Evolutionary conservation across 148 eudicot genomes (phyloP).

Genomic region (Talinum fruticosum): DNA sequence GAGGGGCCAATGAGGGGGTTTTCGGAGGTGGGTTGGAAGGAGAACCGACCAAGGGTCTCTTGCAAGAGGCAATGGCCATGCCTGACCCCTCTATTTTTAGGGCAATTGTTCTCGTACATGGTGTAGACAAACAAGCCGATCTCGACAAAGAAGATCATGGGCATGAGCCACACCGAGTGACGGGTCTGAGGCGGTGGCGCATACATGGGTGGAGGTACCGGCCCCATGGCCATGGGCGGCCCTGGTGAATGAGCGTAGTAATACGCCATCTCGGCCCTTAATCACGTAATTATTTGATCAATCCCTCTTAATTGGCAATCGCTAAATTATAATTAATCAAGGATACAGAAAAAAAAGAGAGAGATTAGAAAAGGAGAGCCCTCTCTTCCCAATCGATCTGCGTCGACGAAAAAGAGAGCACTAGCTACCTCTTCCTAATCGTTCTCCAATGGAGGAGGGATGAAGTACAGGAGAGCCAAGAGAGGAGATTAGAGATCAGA

Average conservation of each 20-base stretch:
- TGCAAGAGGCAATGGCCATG: conserved; percentile 24
- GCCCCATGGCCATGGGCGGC: conserved; percentile 3
- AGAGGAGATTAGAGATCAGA: background rate
- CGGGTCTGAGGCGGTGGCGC: conserved; percentile 17
- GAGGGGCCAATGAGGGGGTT: conserved; percentile 48
- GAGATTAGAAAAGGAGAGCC: background rate
- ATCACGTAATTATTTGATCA: background rate
- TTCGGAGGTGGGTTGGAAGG: conserved; percentile 29
- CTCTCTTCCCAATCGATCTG: conserved; percentile 37
- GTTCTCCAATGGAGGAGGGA: conserved; percentile 1
- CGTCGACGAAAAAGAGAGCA: background rate
- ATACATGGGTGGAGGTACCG: conserved; percentile 20
- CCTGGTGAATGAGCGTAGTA: conserved; percentile 20
- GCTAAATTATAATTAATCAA: no score
- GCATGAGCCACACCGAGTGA: conserved; percentile 38
- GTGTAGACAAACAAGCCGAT: conserved; percentile 30
- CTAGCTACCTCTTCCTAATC: background rate
- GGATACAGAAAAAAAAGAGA: background rate
- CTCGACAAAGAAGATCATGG: conserved; percentile 31
- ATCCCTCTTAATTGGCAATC: background rate
- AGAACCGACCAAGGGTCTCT: conserved; percentile 25
- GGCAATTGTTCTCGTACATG: conserved; percentile 42
- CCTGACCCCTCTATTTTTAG: conserved; percentile 2
- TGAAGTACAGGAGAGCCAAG: background rate
- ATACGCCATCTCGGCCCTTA: conserved; percentile 21